Percentiles rank a stretch among this genome's conserved stretches.
Evolutionary conservation across 2,329 filamentous ascomycete species (phyloP).

Genomic region (Colletotrichum higginsianum): DNA sequence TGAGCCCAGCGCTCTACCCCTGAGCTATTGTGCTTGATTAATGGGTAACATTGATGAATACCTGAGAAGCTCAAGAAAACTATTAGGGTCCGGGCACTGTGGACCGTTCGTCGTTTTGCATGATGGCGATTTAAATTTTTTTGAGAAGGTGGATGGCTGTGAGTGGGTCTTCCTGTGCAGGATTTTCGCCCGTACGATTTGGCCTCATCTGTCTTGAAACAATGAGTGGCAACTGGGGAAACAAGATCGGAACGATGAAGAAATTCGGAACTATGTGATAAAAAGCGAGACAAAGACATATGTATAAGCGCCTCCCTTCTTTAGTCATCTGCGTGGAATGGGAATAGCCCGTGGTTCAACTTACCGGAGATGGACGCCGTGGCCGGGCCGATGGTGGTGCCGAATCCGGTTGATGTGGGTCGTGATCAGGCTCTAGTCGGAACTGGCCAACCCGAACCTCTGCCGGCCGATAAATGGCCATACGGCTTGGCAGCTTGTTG

Average conservation of each 20-base stretch:
- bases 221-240: not conserved
- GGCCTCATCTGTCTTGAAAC: not conserved
- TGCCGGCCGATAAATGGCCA: too few relatives aligned
- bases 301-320: not conserved
- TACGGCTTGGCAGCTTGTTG: not conserved
- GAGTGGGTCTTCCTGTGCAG: conserved; percentile 14
- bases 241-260: too few relatives aligned
- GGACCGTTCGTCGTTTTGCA: not conserved
- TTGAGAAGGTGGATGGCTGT: not conserved
- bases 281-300: too few relatives aligned
- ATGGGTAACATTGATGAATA: not conserved
- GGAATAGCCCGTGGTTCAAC: not conserved
- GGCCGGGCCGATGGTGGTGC: not conserved
- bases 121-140: not conserved
- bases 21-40: conserved; percentile 37
- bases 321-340: too few relatives aligned
- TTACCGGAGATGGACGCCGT: not conserved
- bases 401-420: not conserved
- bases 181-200: not conserved
- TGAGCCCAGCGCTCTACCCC: conserved; percentile 41
- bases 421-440: not conserved
- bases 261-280: too few relatives aligned
- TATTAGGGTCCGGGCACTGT: conserved; percentile 6
- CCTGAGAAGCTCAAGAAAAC: accelerated
- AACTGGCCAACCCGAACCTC: not conserved